Base-by-base conservation (phyloP, 257 asterid species). In the Salvia miltiorrhiza region DNA sequence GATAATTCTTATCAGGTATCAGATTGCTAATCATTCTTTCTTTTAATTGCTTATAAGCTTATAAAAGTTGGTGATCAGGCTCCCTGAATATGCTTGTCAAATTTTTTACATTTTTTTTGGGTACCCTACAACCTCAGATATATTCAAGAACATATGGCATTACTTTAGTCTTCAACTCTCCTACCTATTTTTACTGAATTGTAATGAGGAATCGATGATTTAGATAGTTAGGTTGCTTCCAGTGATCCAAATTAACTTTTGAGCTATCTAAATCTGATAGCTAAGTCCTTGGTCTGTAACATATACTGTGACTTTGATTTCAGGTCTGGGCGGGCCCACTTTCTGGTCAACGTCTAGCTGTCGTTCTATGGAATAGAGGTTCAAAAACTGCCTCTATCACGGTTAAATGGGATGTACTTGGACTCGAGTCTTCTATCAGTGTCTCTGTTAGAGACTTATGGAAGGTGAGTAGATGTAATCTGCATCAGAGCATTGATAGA, bases 271-370 rank as follows among this genome's bases (percentile, higher is more conserved):
- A 26, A 17, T 50, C 5, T 4, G 64, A 33, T 23, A 44, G 1
- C 19, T 50, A 26, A 13, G 50, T 45, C 50, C 53, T 48, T 28
- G 9, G 60, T 16, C 45, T 30, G 30, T 64, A 3, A 32, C 47
- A 32, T 32, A 43, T 64, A 8, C 8, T 52, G 13, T 28, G 61
- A 23, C 7, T 59, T 44, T 41, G 58, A 56, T 59, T 67, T 54
- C 87, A 93, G 98, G 85, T 93, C 47, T 93, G 98, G 98, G 99
- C 96, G 1, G 97, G 99, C 70, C 99, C 99, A 13, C 81, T 93
- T 73, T 90, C 96, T 45, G 88, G 78, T 23, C 80, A 89, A 7
- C 96, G 93, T 10, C 6, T 91, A 78, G 93, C 82, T 37, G 88
- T 91, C 20, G 91, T 78, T 49, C 81, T 94, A 14, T 94, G 99